Evolutionary conservation across 2,329 filamentous ascomycete genomes (phyloP).

Genomic region (Verticillium nubilum): DNA sequence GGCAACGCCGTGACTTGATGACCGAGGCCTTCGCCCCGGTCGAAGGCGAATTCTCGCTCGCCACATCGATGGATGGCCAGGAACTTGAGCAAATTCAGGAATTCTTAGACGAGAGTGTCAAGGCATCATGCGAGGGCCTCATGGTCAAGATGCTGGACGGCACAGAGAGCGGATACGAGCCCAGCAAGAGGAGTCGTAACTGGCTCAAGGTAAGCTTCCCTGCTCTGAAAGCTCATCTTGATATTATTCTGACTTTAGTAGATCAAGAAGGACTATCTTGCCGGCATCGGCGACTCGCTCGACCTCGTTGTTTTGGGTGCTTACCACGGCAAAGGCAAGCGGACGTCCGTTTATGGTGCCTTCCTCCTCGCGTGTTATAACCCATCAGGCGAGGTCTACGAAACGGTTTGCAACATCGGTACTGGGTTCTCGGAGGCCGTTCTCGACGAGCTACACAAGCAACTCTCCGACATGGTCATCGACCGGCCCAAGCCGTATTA

Average conservation of each 20-base stretch:
- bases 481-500: conserved; percentile 94
- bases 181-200: conserved; percentile 91
- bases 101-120: conserved; percentile 90
- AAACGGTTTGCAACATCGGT: conserved; percentile 97
- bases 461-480: conserved; percentile 73
- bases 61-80: conserved; percentile 78
- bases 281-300: conserved; percentile 88
- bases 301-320: conserved; percentile 94
- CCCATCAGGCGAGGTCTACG: conserved; percentile 70
- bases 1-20: conserved; percentile 75
- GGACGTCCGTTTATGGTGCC: conserved; percentile 90
- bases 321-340: conserved; percentile 91
- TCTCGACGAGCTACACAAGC: conserved; percentile 77
- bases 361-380: conserved; percentile 97
- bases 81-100: conserved; percentile 91
- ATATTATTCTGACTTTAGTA: conserved; percentile 22
- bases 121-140: conserved; percentile 90
- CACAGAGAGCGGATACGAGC: conserved; percentile 87
- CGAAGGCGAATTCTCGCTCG: conserved; percentile 89
- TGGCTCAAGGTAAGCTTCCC: conserved; percentile 74
- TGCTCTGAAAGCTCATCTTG: not conserved
- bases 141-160: conserved; percentile 99
- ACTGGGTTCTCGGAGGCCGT: conserved; percentile 95
- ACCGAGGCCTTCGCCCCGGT: conserved; percentile 66
- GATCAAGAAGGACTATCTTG: conserved; percentile 98